Base-by-base conservation (phyloP, 2,329 filamentous ascomycete species). In the Lasiodiplodia sp. region DNA sequence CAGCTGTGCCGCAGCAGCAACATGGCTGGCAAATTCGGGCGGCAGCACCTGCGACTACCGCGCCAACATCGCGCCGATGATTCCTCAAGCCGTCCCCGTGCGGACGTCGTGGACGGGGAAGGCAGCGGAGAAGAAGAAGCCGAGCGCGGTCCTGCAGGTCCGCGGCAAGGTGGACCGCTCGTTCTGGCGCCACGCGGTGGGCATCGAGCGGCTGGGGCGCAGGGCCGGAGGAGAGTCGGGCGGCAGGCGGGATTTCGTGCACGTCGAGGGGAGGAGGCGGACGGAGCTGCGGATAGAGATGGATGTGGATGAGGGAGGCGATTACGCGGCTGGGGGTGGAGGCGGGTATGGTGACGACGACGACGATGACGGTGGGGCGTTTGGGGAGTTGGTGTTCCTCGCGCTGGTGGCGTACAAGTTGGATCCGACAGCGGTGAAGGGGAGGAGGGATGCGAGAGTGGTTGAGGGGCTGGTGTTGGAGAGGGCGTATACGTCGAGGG, bases 131-230 rank as follows among this genome's bases (percentile, higher is more conserved):
- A 34, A 34, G 31, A 34, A 34, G 31, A 34, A 34, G 31, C 31
- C 31, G 31, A 34, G 31, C 31, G 55, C 38, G 12, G 23, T 44
- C n/a, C 38, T 60, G 21, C 37, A 60, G 11, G 56, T 60, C 8
- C 56, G 37, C n/a, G 56, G 56, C 12, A 60, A 44, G 23, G 16
- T 60, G 21, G 56, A 56, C 14, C 52, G 52, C 25, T 28, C 52
- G 12, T 56, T 34, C 25, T 47, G 44, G 44, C 44, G 44, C 0
- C 44, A 47, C 44, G 10, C 44, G 2, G 5, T 14, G 7, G 44
- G 44, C 18, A 10, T n/a, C 12, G n/a, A 47, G n/a, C 44, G n/a
- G 18, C 44, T 10, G 14, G 40, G 31, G 8, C 31, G 31, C 7
- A 34, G 31, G 8, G 31, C 31, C 28, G 5, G 4, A 2, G 31